Conservation (phyloP, 192 early-diverging fungal genomes). For the Rhizophlyctis rosea region DNA sequence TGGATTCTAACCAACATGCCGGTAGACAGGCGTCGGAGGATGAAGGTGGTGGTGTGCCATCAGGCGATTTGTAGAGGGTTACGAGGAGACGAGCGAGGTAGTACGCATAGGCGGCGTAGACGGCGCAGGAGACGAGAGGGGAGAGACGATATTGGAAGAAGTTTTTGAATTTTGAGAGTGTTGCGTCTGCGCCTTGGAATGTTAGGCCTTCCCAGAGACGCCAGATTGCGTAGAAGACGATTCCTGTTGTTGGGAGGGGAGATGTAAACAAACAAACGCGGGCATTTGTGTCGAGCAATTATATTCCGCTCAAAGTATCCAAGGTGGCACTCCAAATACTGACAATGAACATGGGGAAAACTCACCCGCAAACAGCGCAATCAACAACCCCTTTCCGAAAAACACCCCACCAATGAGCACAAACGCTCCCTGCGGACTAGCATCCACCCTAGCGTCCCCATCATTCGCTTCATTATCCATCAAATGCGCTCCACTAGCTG, state of each 20-base stretch:
- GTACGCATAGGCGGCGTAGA: conserved; percentile 37
- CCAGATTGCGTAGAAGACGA: conserved; percentile 46
- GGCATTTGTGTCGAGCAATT: too few relatives aligned
- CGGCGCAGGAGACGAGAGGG: conserved; percentile 41
- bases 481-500: conserved; percentile 32
- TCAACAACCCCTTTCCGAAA: conserved; percentile 31
- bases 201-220: conserved; percentile 45
- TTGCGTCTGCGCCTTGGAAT: conserved; percentile 42
- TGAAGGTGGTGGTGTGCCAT: conserved; percentile 16
- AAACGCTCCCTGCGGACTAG: conserved; percentile 44
- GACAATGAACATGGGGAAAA: neutral
- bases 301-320: too few relatives aligned
- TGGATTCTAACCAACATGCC: conserved; percentile 33
- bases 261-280: too few relatives aligned
- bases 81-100: conserved; percentile 28
- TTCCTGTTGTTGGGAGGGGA: too few relatives aligned
- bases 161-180: conserved; percentile 30
- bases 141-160: conserved; percentile 44
- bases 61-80: conserved; percentile 5
- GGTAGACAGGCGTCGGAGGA: conserved; percentile 33
- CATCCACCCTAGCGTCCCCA: conserved; percentile 22
- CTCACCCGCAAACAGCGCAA: conserved; percentile 37
- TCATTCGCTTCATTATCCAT: conserved; percentile 27
- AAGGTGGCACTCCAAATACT: too few relatives aligned
- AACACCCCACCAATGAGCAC: conserved; percentile 36